These are phyloP conservation scores for Globisporangium perplexum DNA, from an alignment of 352 stramenopile genomes.

Conservation along the genomic window DNA sequence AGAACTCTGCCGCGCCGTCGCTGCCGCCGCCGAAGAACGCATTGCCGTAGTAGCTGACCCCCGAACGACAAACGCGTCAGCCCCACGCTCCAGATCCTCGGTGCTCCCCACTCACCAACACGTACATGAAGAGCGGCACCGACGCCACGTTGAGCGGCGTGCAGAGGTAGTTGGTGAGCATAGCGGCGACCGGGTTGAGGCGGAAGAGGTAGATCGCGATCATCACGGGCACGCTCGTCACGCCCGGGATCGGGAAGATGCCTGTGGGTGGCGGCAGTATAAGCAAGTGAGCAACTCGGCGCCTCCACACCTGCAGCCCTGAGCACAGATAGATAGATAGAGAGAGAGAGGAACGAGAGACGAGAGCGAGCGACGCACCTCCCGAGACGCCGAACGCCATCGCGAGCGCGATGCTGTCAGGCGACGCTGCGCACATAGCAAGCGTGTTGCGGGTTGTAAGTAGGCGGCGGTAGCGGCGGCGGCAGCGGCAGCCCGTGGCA, in stretches of 20 bases:
- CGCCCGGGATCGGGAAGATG: constrained; percentile 73
- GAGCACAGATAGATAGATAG: no score
- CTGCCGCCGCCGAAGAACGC: constrained; percentile 25
- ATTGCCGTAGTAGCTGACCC: constrained; percentile 55
- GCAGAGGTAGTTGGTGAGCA: constrained; percentile 80
- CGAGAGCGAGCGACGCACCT: constrained; percentile 18
- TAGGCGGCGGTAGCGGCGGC: not conserved
- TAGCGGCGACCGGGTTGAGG: constrained; percentile 74
- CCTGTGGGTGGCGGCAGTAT: constrained; percentile 14
- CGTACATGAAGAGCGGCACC: constrained; percentile 75
- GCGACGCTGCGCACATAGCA: constrained; percentile 33
- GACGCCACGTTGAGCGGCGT: constrained; percentile 76
- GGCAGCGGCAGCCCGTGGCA: not conserved
- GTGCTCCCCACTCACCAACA: not conserved
- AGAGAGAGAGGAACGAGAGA: no score
- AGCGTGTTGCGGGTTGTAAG: not conserved
- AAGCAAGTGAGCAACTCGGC: not conserved
- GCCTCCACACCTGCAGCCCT: no score
- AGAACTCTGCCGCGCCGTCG: constrained; percentile 55
- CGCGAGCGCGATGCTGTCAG: constrained; percentile 62
- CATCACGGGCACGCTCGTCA: constrained; percentile 73
- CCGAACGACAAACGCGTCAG: not conserved
- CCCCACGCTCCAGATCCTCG: no score
- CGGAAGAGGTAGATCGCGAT: constrained; percentile 70
- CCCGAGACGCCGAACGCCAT: constrained; percentile 77